Percentiles rank a stretch among this genome's conserved stretches.
Conservation (phyloP, 805 yeast species). For the Yarrowia divulgata region DNA sequence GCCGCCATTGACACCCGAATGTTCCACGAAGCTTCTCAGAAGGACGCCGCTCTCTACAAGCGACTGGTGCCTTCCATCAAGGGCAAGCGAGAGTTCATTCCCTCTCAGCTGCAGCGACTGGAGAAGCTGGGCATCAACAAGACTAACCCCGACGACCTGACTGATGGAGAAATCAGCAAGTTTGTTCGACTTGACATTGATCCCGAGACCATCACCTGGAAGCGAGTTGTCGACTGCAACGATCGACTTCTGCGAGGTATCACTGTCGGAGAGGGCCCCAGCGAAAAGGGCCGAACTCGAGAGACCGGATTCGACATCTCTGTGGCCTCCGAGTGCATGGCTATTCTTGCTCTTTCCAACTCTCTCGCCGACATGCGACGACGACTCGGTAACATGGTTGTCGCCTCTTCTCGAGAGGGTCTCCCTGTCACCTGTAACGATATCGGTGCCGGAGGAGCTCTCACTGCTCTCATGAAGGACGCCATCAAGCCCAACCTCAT, state of each 20-base stretch:
- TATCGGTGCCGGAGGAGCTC: slow-evolving; percentile 93
- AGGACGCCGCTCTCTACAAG: slow-evolving; percentile 78
- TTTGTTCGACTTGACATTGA: slow-evolving; percentile 89
- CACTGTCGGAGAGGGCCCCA: slow-evolving; percentile 89
- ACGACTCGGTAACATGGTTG: slow-evolving; percentile 87
- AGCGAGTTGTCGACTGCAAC: slow-evolving; percentile 92
- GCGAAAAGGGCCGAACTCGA: slow-evolving; percentile 88
- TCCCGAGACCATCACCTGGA: slow-evolving; percentile 88
- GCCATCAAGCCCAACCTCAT: slow-evolving; percentile 95
- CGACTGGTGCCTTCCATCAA: slow-evolving; percentile 87
- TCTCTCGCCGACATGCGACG: slow-evolving; percentile 82
- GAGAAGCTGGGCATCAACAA: slow-evolving; percentile 80
- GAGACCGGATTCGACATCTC: slow-evolving; percentile 94
- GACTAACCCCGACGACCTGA: slow-evolving; percentile 80
- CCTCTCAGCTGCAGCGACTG: slow-evolving; percentile 78
- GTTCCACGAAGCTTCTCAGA: slow-evolving; percentile 92
- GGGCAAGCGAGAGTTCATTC: slow-evolving; percentile 79
- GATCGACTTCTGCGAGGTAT: slow-evolving; percentile 90
- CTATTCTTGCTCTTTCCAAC: slow-evolving; percentile 84
- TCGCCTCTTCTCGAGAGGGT: slow-evolving; percentile 77
- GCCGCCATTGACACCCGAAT: slow-evolving; percentile 97
- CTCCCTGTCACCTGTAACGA: slow-evolving; percentile 93
- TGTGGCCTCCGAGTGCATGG: slow-evolving; percentile 97
- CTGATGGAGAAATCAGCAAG: slow-evolving; percentile 71
- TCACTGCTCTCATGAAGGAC: slow-evolving; percentile 92